Percentiles rank a stretch among this genome's conserved stretches.
Conservation (phyloP, 306 rosid genomes). For the Quercus rubra region DNA sequence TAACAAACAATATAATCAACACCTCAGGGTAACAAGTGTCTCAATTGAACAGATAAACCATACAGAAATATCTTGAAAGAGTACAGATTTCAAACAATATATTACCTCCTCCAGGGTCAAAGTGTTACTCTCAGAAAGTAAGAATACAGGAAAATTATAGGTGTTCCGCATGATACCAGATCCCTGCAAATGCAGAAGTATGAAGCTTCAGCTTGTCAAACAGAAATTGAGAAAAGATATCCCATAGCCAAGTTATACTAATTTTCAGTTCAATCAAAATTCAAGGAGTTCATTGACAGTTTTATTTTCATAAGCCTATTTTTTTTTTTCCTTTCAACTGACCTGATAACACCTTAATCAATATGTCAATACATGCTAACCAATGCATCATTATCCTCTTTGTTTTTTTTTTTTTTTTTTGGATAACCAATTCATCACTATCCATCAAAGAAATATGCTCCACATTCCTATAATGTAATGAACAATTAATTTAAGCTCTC, state of each 20-base stretch:
- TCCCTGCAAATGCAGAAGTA: slow-evolving; percentile 54
- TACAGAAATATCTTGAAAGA: neutral
- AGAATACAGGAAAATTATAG: slow-evolving; percentile 72
- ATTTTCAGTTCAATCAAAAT: neutral
- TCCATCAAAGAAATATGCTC: neutral
- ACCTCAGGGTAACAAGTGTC: slow-evolving; percentile 3
- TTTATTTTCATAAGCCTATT: no score
- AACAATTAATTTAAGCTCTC: neutral
- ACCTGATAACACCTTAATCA: no score
- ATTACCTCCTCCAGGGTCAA: slow-evolving; percentile 63
- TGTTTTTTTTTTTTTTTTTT: neutral
- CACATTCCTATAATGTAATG: neutral
- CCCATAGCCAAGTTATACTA: neutral
- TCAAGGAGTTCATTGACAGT: neutral
- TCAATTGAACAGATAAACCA: slow-evolving; percentile 5
- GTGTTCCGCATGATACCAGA: slow-evolving; percentile 79
- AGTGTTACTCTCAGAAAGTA: slow-evolving; percentile 61
- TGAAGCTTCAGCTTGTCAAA: slow-evolving; percentile 11
- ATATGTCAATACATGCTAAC: no score
- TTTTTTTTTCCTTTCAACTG: no score
- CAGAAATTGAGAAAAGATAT: neutral
- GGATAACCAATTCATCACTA: neutral
- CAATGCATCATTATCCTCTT: no score
- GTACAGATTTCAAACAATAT: slow-evolving; percentile 10
- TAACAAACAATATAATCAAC: neutral